Evolutionary conservation across 768 basidiomycete genomes (phyloP), one percentile per base, ranked within the genome.

Genomic region (Mycena galopus): DNA sequence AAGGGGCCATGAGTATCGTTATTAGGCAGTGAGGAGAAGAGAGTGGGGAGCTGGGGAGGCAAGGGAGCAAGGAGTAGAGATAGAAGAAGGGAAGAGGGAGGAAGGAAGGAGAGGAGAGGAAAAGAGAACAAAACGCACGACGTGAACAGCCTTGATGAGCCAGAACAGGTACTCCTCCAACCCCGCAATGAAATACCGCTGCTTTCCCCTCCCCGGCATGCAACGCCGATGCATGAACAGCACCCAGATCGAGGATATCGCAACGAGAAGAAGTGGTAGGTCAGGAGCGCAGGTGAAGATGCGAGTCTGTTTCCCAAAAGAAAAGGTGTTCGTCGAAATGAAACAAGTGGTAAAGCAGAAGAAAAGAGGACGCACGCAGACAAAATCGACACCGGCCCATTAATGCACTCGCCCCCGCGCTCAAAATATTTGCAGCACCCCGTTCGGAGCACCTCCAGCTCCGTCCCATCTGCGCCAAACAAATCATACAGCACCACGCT

Each of bases 361-460:
- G n/a, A n/a, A n/a, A n/a, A n/a, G n/a, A n/a, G n/a, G 21, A 84
- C 91, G 71, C 78, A 96, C 96, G 91, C 97, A 19, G 96, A 92
- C 14, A 99, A 90, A 5, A 99, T 88, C 11, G 92, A 93, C 11
- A 98, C 96, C 1, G 98, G 98, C 0, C 94, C 98, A 53, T 89
- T 87, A 65, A 98, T 81, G 75, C 95, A 95, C 76, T 95, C 91
- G 1, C 98, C 98, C 17, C 98, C 98, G 6, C 90, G 87, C 79
- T 97, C 96, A 76, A 99, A 98, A 83, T 99, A 99, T 78, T 95
- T 96, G 88, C 99, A 98, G 82, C 98, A 99, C 0, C 97, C 98
- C 2, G 87, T 90, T 65, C 91, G 86, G 33, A 96, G 87, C 0
- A 92, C 88, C 23, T 81, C 85, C 11, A 94, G 88, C 23, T 84